phyloP scores from a whole-genome alignment of 169 alveolate species.

The Amoebophrya sp. region DNA sequence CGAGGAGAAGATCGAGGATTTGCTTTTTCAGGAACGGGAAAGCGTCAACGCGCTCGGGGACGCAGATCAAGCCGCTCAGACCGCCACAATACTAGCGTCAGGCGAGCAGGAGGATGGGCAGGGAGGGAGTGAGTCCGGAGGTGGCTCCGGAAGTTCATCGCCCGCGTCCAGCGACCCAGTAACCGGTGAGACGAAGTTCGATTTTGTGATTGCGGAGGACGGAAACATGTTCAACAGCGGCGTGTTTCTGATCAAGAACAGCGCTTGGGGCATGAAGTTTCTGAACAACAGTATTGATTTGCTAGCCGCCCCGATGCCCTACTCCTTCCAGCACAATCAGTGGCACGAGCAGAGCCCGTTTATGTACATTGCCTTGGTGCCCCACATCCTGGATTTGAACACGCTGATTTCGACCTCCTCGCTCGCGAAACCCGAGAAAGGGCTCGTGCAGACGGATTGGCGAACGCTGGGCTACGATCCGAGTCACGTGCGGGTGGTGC shows the following conservation, averaged over 20 bases:
- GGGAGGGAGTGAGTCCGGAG: too few relatives aligned
- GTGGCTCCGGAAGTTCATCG: too few relatives aligned
- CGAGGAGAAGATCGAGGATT: not conserved
- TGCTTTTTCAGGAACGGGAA: too few relatives aligned
- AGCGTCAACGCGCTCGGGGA: too few relatives aligned
- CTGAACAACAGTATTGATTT: not conserved
- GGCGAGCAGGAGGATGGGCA: too few relatives aligned
- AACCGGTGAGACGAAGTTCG: not conserved
- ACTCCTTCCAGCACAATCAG: slow-evolving; percentile 20
- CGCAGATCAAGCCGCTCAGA: not conserved
- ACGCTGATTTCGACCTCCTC: not conserved
- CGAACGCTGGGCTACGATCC: not conserved
- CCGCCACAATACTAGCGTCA: too few relatives aligned
- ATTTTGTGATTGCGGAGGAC: slow-evolving; percentile 25
- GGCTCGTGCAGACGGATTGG: not conserved
- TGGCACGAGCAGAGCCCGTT: slow-evolving; percentile 32
- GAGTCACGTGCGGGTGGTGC: not conserved
- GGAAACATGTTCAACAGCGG: slow-evolving; percentile 28
- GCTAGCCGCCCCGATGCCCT: slow-evolving; percentile 30
- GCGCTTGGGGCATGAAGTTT: not conserved
- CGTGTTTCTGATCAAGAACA: not conserved
- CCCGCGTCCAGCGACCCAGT: too few relatives aligned
- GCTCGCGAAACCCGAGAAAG: not conserved
- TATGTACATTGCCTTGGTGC: not conserved
- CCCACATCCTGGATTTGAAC: not conserved